A percentile compares a stretch with the other conserved stretches of the same genome.
phyloP scores from a whole-genome alignment of 768 basidiomycete species.

The Dioszegia hungarica region DNA sequence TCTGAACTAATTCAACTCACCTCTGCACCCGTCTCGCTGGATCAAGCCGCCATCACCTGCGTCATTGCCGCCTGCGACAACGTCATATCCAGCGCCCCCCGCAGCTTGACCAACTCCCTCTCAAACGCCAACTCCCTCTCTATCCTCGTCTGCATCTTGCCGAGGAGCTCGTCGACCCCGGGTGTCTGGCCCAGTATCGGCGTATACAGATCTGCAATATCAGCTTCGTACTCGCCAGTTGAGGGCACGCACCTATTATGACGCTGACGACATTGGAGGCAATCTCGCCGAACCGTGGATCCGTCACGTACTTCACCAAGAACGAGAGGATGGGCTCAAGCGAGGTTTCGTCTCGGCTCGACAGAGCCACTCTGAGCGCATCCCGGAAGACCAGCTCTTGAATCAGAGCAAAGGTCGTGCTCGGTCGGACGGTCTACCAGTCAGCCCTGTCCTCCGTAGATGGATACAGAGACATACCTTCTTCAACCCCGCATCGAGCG shows the following conservation, averaged over 20 bases:
- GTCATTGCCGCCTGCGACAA: slow-evolving; percentile 38
- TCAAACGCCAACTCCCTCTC: slow-evolving; percentile 81
- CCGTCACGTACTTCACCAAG: slow-evolving; percentile 74
- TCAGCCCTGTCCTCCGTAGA: background rate
- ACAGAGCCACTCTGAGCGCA: slow-evolving; percentile 75
- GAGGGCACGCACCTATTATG: slow-evolving; percentile 89
- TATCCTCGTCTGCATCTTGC: slow-evolving; percentile 77
- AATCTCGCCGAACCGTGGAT: slow-evolving; percentile 88
- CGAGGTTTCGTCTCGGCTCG: slow-evolving; percentile 87
- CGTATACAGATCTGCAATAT: slow-evolving; percentile 75
- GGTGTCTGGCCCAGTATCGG: slow-evolving; percentile 92
- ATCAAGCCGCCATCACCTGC: slow-evolving; percentile 18
- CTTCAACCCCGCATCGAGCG: slow-evolving; percentile 81
- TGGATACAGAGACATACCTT: slow-evolving; percentile 56
- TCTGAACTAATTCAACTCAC: too few relatives aligned
- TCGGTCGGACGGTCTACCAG: slow-evolving; percentile 69
- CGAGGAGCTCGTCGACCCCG: slow-evolving; percentile 77
- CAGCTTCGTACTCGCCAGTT: slow-evolving; percentile 52
- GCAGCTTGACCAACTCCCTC: slow-evolving; percentile 71
- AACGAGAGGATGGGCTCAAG: slow-evolving; percentile 86
- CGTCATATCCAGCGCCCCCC: slow-evolving; percentile 88
- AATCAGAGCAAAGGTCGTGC: slow-evolving; percentile 81
- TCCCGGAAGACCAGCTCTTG: slow-evolving; percentile 90
- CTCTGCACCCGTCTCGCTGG: too few relatives aligned
- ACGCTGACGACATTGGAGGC: slow-evolving; percentile 74